phyloP scores from a whole-genome alignment of 495 filamentous ascomycete species.

The Peziza echinospora region DNA sequence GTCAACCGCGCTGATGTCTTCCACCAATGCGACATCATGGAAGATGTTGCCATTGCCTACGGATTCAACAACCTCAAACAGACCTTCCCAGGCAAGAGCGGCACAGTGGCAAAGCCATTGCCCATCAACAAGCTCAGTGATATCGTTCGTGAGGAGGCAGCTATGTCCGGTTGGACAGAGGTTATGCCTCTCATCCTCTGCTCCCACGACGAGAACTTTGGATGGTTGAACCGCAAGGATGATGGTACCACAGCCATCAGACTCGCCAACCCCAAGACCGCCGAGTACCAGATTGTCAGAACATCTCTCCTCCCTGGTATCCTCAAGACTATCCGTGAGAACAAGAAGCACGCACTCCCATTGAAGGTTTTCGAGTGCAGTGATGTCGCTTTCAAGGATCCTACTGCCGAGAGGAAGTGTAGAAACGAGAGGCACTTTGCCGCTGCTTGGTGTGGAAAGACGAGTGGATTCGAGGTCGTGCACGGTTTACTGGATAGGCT shows the following conservation, averaged over 20 bases:
- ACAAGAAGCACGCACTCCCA: conserved; percentile 71
- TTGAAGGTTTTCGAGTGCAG: conserved; percentile 86
- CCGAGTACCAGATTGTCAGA: conserved; percentile 89
- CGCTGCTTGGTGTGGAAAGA: conserved; percentile 87
- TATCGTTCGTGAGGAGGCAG: conserved; percentile 72
- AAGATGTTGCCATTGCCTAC: conserved; percentile 86
- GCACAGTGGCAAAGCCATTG: conserved; percentile 69
- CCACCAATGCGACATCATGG: conserved; percentile 96
- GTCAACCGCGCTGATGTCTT: conserved; percentile 83
- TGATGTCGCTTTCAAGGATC: conserved; percentile 79
- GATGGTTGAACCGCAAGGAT: conserved; percentile 78
- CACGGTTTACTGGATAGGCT: conserved; percentile 84
- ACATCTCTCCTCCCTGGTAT: conserved; percentile 76
- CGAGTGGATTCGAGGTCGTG: conserved; percentile 86
- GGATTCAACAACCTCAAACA: conserved; percentile 88
- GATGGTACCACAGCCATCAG: conserved; percentile 68
- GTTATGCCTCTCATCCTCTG: conserved; percentile 93
- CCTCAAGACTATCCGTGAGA: conserved; percentile 87
- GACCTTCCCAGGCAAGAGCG: conserved; percentile 56
- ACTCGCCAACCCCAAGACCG: conserved; percentile 87
- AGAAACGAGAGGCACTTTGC: conserved; percentile 88
- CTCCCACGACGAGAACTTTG: conserved; percentile 97
- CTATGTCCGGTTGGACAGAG: conserved; percentile 90
- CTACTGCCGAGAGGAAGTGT: conserved; percentile 52
- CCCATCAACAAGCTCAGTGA: conserved; percentile 86